A percentile compares a stretch with the other conserved stretches of the same genome.
These are phyloP conservation scores for Amaranthus tricolor DNA, from an alignment of 179 eudicot species.

Conservation along the genomic window DNA sequence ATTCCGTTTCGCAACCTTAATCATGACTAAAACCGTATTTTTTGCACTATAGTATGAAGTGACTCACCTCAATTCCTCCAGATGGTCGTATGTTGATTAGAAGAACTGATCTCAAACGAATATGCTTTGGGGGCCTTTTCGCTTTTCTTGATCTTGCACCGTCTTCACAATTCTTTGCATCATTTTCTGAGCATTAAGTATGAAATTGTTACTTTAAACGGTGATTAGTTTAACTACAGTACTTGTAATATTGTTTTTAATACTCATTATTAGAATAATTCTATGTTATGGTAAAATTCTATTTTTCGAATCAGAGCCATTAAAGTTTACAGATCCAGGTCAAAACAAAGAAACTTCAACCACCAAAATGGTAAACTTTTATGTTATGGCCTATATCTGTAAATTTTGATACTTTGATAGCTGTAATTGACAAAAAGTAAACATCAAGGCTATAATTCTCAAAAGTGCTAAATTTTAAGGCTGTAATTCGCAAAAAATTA, in stretches of 20 bases:
- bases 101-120: slow-evolving; percentile 43
- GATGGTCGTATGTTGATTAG: slow-evolving; percentile 43
- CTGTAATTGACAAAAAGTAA: too few species aligned
- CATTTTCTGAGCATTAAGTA: slow-evolving; percentile 12
- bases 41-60: neutral
- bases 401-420: too few species aligned
- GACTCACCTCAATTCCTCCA: slow-evolving; percentile 48
- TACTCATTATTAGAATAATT: too few species aligned
- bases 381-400: neutral
- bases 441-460: too few species aligned
- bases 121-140: slow-evolving; percentile 28
- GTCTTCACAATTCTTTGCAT: neutral
- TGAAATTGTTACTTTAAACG: slow-evolving; percentile 14
- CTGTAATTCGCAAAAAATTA: too few species aligned
- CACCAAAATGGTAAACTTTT: neutral
- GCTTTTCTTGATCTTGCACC: neutral
- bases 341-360: too few species aligned
- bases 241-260: too few species aligned
- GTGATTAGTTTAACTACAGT: too few species aligned
- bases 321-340: neutral
- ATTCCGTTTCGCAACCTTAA: too few species aligned
- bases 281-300: too few species aligned
- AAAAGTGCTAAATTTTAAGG: too few species aligned
- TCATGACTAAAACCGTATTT: neutral
- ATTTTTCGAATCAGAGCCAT: neutral